phyloP scores from a whole-genome alignment of 106 monocot species.

The Allium cepa region DNA sequence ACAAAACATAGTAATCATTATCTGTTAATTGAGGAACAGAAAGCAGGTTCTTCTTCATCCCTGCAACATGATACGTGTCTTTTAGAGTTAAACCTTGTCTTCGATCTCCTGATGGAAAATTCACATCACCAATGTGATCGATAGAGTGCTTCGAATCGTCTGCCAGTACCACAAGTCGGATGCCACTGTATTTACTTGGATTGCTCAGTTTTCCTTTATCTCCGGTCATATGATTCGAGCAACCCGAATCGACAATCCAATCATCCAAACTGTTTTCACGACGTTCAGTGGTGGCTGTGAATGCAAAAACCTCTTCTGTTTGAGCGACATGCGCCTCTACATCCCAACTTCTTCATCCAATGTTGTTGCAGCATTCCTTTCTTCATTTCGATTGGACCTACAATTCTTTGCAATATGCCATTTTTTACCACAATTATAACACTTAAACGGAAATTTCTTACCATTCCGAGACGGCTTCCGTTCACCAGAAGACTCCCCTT shows the following conservation, averaged over 20 bases:
- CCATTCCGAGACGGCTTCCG: background rate
- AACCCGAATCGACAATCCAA: background rate
- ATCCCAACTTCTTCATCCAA: conserved; percentile 1
- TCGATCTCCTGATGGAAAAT: too few species aligned
- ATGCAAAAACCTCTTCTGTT: background rate
- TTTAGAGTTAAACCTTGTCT: background rate
- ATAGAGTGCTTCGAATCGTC: too few species aligned
- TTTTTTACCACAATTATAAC: background rate
- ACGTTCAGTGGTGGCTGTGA: background rate
- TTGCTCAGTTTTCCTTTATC: background rate
- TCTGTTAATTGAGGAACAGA: background rate
- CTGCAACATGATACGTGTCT: background rate
- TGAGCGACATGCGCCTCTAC: background rate
- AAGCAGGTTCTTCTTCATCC: background rate
- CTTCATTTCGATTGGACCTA: background rate
- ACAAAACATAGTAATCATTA: background rate
- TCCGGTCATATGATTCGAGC: background rate
- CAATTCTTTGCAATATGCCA: background rate
- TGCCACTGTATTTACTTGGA: too few species aligned
- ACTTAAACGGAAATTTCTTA: background rate
- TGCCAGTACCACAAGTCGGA: too few species aligned
- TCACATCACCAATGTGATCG: too few species aligned
- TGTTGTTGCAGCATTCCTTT: background rate
- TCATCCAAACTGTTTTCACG: background rate
- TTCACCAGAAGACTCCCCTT: background rate